Evolutionary conservation across 768 basidiomycete genomes (phyloP).

Genomic region (Boletus rubroflammeus): DNA sequence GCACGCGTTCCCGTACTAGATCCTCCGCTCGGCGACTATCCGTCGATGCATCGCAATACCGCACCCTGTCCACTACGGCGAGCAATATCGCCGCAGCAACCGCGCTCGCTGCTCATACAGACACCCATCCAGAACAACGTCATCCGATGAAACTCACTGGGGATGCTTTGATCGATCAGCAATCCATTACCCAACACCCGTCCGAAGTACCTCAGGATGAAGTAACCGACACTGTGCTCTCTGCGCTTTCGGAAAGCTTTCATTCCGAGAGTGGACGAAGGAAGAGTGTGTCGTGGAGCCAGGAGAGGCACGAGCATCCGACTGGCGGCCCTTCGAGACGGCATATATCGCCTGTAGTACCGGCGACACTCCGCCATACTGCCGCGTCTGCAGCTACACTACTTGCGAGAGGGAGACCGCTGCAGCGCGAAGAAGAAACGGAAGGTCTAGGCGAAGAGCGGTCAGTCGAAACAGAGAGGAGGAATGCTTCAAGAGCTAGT

Average conservation of each 20-base stretch:
- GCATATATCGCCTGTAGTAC: conserved; percentile 33
- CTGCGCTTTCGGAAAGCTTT: conserved; percentile 68
- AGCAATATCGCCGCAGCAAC: conserved; percentile 72
- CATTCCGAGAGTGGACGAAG: conserved; percentile 65
- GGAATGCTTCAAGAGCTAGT: conserved; percentile 57
- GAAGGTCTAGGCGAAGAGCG: conserved; percentile 22
- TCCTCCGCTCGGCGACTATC: conserved; percentile 46
- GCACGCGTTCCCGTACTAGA: conserved; percentile 41
- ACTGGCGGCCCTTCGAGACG: conserved; percentile 42
- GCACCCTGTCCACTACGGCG: conserved; percentile 63
- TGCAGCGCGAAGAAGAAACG: conserved; percentile 37
- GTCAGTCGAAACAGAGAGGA: conserved; percentile 20
- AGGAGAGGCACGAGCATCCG: conserved; percentile 55
- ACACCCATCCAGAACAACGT: conserved; percentile 39
- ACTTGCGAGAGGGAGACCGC: conserved; percentile 43
- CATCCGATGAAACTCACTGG: conserved; percentile 28
- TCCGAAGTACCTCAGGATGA: conserved; percentile 36
- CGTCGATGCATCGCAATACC: conserved; percentile 60
- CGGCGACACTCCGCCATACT: conserved; percentile 32
- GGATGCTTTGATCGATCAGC: conserved; percentile 20
- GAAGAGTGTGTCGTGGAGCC: conserved; percentile 68
- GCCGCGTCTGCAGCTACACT: conserved; percentile 15
- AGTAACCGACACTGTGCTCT: conserved; percentile 48
- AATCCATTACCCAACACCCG: conserved; percentile 10
- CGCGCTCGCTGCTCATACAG: conserved; percentile 62